A percentile compares a stretch with the other conserved stretches of the same genome.
phyloP scores from a whole-genome alignment of 2,329 filamentous ascomycete genomes.

The Ascochyta clinopodiicola region DNA sequence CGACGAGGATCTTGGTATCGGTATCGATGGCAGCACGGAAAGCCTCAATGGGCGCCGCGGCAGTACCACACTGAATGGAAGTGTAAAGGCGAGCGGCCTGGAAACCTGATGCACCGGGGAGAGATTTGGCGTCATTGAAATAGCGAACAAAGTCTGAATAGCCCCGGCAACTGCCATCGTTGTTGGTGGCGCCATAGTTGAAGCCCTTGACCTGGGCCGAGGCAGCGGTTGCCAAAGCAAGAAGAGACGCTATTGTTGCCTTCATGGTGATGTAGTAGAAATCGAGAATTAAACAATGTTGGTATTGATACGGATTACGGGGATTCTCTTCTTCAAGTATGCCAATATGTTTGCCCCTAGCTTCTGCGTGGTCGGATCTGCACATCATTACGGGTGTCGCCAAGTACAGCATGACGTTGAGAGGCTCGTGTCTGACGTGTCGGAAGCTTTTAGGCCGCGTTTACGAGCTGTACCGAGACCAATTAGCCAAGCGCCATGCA shows the following conservation, averaged over 20 bases:
- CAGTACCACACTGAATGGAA: slow-evolving; percentile 71
- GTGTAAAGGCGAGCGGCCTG: slow-evolving; percentile 74
- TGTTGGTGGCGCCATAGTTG: slow-evolving; percentile 72
- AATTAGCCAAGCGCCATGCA: slow-evolving; percentile 11
- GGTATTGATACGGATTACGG: background rate
- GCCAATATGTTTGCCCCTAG: slow-evolving; percentile 8
- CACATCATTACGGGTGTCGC: background rate
- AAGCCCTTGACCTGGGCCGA: slow-evolving; percentile 60
- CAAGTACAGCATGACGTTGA: slow-evolving; percentile 17
- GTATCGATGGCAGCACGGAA: slow-evolving; percentile 68
- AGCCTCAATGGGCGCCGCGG: slow-evolving; percentile 51
- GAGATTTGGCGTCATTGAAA: slow-evolving; percentile 69
- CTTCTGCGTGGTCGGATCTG: background rate
- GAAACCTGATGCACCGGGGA: slow-evolving; percentile 70
- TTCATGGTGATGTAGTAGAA: slow-evolving; percentile 20
- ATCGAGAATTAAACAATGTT: background rate
- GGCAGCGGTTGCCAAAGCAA: slow-evolving; percentile 31
- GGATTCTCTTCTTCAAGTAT: slow-evolving; percentile 5
- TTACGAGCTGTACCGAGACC: slow-evolving; percentile 9
- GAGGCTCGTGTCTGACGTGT: slow-evolving; percentile 17
- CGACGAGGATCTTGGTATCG: slow-evolving; percentile 77
- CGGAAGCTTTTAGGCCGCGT: slow-evolving; percentile 2
- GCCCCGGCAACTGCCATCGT: slow-evolving; percentile 63
- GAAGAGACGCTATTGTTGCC: slow-evolving; percentile 18
- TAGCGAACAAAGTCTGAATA: slow-evolving; percentile 72